Percentiles rank a stretch among this genome's conserved stretches.
phyloP scores from a whole-genome alignment of 176 grass and related monocot genomes.

The Oryza longistaminata region DNA sequence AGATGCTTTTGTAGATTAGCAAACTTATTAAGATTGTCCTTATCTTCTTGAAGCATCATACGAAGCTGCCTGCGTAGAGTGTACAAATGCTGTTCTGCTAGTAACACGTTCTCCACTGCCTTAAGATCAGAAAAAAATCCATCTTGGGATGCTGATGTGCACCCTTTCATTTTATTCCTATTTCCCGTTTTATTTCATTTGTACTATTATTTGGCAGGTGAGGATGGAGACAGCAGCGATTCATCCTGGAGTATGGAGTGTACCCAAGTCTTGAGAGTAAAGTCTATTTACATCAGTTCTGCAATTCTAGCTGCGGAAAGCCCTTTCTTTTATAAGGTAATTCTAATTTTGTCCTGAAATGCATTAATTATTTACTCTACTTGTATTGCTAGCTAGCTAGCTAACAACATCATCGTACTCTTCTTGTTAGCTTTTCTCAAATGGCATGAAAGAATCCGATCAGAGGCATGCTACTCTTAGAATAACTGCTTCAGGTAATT shows the following conservation, averaged over 20 bases:
- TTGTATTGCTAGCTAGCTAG: conserved; percentile 34
- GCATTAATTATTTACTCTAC: background rate
- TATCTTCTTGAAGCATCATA: background rate
- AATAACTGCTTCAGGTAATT: conserved; percentile 94
- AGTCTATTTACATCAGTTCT: conserved; percentile 92
- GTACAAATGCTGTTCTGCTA: conserved; percentile 11
- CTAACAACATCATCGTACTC: conserved; percentile 26
- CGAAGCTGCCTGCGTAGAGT: background rate
- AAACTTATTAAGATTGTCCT: background rate
- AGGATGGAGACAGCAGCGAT: conserved; percentile 78
- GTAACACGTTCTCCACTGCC: background rate
- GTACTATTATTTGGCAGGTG: conserved; percentile 43
- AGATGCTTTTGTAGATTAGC: background rate
- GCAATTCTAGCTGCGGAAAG: conserved; percentile 99
- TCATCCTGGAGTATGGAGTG: conserved; percentile 70
- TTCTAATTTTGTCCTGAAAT: background rate
- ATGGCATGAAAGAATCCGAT: conserved; percentile 99
- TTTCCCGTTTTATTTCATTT: conserved; percentile 7
- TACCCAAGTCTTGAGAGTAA: conserved; percentile 68
- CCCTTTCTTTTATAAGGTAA: conserved; percentile 98
- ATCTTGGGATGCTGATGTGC: background rate
- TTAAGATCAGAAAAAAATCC: conserved; percentile 8
- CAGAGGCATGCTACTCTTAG: conserved; percentile 92
- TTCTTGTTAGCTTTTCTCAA: conserved; percentile 94
- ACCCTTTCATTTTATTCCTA: conserved; percentile 24